A percentile compares a stretch with the other conserved stretches of the same genome.
Conservation (phyloP, 2,329 filamentous ascomycete genomes). For the Fusarium humuli region DNA sequence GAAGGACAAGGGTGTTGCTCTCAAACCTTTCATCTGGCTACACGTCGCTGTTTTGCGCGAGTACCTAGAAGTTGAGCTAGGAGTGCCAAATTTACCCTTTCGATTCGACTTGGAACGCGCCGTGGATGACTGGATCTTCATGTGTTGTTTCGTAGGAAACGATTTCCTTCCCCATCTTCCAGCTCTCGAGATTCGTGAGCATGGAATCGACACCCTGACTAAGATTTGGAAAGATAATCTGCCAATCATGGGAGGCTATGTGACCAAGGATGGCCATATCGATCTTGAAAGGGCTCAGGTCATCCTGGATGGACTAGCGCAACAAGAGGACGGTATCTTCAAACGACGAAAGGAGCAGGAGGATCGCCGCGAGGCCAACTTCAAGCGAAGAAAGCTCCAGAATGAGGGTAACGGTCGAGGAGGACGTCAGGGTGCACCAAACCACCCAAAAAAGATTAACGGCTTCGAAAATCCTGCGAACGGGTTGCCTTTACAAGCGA, state of each 20-base stretch:
- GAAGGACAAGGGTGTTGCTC: constrained; percentile 74
- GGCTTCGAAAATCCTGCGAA: constrained; percentile 52
- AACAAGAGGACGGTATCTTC: constrained; percentile 95
- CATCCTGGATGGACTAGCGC: constrained; percentile 88
- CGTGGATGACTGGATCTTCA: constrained; percentile 98
- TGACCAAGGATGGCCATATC: constrained; percentile 94
- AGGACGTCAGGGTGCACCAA: constrained; percentile 32
- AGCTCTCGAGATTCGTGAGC: constrained; percentile 96
- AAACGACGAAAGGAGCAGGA: constrained; percentile 86
- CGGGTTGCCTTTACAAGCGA: constrained; percentile 52
- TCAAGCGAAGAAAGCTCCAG: constrained; percentile 81
- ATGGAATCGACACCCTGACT: constrained; percentile 95
- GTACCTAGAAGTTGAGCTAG: constrained; percentile 90
- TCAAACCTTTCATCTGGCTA: constrained; percentile 98
- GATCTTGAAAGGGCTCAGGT: constrained; percentile 87
- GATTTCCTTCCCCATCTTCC: constrained; percentile 97
- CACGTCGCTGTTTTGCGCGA: constrained; percentile 92
- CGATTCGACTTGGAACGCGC: constrained; percentile 93
- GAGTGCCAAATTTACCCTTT: constrained; percentile 85
- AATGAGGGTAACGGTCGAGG: constrained; percentile 59
- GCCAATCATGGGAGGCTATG: constrained; percentile 90
- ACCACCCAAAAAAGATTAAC: constrained; percentile 40
- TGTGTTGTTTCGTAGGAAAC: constrained; percentile 99
- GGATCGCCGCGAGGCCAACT: constrained; percentile 82
- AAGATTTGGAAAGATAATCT: constrained; percentile 98